Conservation (phyloP, 2,329 filamentous ascomycete species). For the Harringtonia aguacate region DNA sequence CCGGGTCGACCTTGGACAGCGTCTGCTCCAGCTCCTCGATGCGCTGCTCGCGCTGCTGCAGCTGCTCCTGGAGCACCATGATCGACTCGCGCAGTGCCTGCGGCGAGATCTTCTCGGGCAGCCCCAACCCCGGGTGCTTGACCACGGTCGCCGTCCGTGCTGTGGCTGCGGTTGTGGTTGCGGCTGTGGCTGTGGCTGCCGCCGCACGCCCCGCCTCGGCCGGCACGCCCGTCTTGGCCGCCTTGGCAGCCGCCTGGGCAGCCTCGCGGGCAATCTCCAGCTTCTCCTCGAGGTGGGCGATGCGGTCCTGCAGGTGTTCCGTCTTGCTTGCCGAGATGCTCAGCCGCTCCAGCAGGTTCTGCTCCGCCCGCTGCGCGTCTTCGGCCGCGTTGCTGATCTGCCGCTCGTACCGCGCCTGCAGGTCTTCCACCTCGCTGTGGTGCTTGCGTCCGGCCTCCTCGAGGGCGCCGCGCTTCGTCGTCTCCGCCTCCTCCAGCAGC, state of each 20-base stretch:
- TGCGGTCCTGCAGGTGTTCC: conserved; percentile 75
- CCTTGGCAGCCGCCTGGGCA: conserved; percentile 70
- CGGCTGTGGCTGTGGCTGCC: conserved; percentile 16
- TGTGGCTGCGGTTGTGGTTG: not conserved
- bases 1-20: conserved; percentile 58
- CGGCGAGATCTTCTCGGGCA: conserved; percentile 81
- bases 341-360: conserved; percentile 70
- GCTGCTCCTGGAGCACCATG: conserved; percentile 88
- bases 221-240: conserved; percentile 39
- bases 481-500: conserved; percentile 70
- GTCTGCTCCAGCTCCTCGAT: conserved; percentile 80
- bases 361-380: conserved; percentile 70
- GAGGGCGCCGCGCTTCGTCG: conserved; percentile 35
- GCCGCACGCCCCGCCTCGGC: conserved; percentile 15
- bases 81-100: conserved; percentile 94
- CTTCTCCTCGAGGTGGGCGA: conserved; percentile 79
- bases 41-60: conserved; percentile 82
- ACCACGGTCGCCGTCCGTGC: conserved; percentile 19
- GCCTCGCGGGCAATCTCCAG: conserved; percentile 83
- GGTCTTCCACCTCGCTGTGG: conserved; percentile 60
- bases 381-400: conserved; percentile 64
- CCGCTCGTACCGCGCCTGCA: conserved; percentile 65
- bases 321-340: conserved; percentile 75
- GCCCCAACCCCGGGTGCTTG: conserved; percentile 30
- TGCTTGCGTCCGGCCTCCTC: conserved; percentile 35